Conservation (phyloP, 371 early-diverging fungal species). For the Rhizopus arrhizus region DNA sequence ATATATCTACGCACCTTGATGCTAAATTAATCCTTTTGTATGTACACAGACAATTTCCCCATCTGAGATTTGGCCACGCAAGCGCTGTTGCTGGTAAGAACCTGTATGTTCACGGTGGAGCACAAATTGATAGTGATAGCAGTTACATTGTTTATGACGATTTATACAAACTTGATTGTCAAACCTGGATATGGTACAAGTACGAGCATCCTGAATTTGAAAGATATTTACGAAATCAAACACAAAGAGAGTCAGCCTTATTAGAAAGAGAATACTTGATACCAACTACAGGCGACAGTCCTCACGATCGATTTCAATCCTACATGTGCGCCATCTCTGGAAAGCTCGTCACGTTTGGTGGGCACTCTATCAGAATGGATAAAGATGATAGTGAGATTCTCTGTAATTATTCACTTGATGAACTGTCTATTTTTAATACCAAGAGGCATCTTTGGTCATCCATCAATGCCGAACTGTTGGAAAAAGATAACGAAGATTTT, state of each 20-base stretch:
- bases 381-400: constrained; percentile 31
- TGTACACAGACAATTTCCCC: constrained; percentile 27
- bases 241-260: not conserved
- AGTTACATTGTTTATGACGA: constrained; percentile 37
- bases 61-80: constrained; percentile 35
- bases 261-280: constrained; percentile 16
- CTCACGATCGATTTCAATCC: constrained; percentile 35
- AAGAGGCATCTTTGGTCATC: constrained; percentile 18
- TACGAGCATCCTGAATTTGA: constrained; percentile 41
- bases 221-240: constrained; percentile 16
- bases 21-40: not conserved
- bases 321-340: constrained; percentile 25
- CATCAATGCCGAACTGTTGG: constrained; percentile 1
- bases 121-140: constrained; percentile 35
- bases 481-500: constrained; percentile 10
- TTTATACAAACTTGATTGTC: constrained; percentile 32
- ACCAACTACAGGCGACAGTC: constrained; percentile 31
- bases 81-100: constrained; percentile 37
- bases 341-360: constrained; percentile 38
- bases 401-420: constrained; percentile 28
- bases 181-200: constrained; percentile 37
- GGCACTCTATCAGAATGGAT: constrained; percentile 37
- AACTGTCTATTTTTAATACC: constrained; percentile 25
- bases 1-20: not conserved
- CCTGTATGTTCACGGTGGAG: constrained; percentile 50